A percentile compares a stretch with the other conserved stretches of the same genome.
Evolutionary conservation across 306 rosid genomes (phyloP).

Genomic region (Adenanthera pavonina): DNA sequence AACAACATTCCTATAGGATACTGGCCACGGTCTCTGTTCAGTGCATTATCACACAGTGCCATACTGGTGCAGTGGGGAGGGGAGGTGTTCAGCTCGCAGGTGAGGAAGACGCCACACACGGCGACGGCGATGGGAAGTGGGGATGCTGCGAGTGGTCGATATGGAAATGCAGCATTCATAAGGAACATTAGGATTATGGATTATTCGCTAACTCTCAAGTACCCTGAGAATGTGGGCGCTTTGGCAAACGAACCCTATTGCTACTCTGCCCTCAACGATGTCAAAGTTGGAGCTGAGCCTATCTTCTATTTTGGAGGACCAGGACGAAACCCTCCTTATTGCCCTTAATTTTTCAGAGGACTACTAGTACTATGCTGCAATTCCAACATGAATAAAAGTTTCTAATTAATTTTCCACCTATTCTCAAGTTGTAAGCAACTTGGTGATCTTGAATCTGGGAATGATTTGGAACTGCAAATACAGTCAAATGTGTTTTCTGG

Average conservation of each 20-base stretch:
- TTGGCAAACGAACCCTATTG: slow-evolving; percentile 48
- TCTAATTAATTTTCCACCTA: too few relatives aligned
- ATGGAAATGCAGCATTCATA: slow-evolving; percentile 47
- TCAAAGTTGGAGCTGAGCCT: slow-evolving; percentile 39
- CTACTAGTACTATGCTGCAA: too few relatives aligned
- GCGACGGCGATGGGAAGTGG: slow-evolving; percentile 78
- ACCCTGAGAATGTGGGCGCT: slow-evolving; percentile 43
- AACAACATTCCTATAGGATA: slow-evolving; percentile 48
- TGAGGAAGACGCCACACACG: slow-evolving; percentile 59
- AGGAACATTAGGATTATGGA: slow-evolving; percentile 48
- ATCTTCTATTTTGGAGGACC: slow-evolving; percentile 67
- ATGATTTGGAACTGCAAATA: not conserved
- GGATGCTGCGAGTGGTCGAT: slow-evolving; percentile 11
- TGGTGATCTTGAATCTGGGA: not conserved
- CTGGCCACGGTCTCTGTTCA: slow-evolving; percentile 48
- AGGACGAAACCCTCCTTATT: slow-evolving; percentile 43
- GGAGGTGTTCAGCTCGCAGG: slow-evolving; percentile 54
- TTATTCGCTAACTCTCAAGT: slow-evolving; percentile 49
- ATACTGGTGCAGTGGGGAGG: slow-evolving; percentile 74
- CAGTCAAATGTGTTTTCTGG: not conserved
- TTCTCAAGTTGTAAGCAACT: not conserved
- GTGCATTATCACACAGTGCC: slow-evolving; percentile 41
- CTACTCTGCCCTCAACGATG: slow-evolving; percentile 43
- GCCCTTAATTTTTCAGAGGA: slow-evolving; percentile 42
- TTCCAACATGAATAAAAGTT: not conserved